Conservation (phyloP, 805 yeast genomes). For the Saccharomyces jurei region DNA sequence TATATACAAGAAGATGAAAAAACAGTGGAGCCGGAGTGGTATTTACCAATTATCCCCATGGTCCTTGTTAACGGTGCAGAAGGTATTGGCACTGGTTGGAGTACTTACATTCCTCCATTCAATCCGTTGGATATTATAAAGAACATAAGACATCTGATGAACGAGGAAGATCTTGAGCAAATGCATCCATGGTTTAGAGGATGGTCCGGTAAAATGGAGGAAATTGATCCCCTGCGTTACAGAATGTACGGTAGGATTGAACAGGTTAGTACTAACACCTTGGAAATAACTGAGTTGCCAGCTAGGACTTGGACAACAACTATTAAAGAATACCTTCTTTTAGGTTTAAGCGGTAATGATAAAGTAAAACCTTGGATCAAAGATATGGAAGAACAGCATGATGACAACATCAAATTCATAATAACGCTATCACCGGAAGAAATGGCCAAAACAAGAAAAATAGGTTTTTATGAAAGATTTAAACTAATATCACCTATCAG, state of each 20-base stretch:
- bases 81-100: constrained; percentile 99
- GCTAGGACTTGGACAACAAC: constrained; percentile 87
- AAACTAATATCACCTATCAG: constrained; percentile 62
- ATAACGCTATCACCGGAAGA: constrained; percentile 69
- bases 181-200: constrained; percentile 94
- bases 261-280: constrained; percentile 65
- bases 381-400: constrained; percentile 92
- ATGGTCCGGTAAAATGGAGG: constrained; percentile 80
- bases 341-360: constrained; percentile 69
- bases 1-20: constrained; percentile 90
- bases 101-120: constrained; percentile 83
- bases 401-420: constrained; percentile 68
- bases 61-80: constrained; percentile 92
- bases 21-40: constrained; percentile 93
- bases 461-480: constrained; percentile 80
- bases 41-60: constrained; percentile 90
- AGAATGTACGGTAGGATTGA: constrained; percentile 74
- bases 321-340: constrained; percentile 74
- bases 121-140: constrained; percentile 77
- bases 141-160: constrained; percentile 68
- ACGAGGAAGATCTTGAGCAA: constrained; percentile 57
- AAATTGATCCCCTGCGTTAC: constrained; percentile 56
- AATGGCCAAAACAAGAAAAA: constrained; percentile 66
- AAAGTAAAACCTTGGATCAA: constrained; percentile 78
- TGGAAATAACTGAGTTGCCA: constrained; percentile 90